These are phyloP conservation scores for Calocybe gambosa DNA, from an alignment of 1,284 basidiomycete genomes.

Conservation along the genomic window DNA sequence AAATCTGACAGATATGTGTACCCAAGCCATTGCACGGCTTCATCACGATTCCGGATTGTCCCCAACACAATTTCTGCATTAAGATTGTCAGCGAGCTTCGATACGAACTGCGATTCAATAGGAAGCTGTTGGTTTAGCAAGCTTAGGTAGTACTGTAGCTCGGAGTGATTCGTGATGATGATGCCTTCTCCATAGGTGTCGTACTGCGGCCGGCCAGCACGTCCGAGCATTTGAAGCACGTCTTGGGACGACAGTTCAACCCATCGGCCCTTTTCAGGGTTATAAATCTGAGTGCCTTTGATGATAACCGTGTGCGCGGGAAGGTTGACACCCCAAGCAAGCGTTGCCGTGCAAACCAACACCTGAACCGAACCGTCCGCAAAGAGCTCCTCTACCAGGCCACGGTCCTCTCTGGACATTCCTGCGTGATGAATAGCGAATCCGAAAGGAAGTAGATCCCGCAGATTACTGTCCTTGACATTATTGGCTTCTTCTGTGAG, in stretches of 20 bases:
- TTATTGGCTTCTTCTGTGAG: constrained; percentile 80
- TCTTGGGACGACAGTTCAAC: constrained; percentile 95
- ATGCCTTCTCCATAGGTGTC: constrained; percentile 98
- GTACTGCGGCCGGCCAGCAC: constrained; percentile 96
- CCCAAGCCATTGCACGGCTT: constrained; percentile 96
- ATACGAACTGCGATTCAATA: constrained; percentile 94
- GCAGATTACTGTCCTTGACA: constrained; percentile 80
- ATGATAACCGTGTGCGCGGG: constrained; percentile 99
- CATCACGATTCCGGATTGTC: constrained; percentile 91
- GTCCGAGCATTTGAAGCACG: constrained; percentile 97
- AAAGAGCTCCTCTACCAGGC: constrained; percentile 93
- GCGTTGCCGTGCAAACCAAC: constrained; percentile 93
- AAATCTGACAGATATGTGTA: constrained; percentile 86
- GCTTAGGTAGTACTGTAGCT: constrained; percentile 95
- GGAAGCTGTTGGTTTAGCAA: constrained; percentile 94
- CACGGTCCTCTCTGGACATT: constrained; percentile 92
- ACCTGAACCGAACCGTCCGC: constrained; percentile 92
- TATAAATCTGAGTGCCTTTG: constrained; percentile 99
- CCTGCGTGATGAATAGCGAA: constrained; percentile 99
- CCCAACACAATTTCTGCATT: constrained; percentile 98
- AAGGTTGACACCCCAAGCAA: constrained; percentile 99
- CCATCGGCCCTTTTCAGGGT: constrained; percentile 98
- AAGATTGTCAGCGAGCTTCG: constrained; percentile 90
- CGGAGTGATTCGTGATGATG: constrained; percentile 97
- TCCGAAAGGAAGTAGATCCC: constrained; percentile 92